Conservation (phyloP, 768 basidiomycete genomes). For the Kwoniella heveanensis region DNA sequence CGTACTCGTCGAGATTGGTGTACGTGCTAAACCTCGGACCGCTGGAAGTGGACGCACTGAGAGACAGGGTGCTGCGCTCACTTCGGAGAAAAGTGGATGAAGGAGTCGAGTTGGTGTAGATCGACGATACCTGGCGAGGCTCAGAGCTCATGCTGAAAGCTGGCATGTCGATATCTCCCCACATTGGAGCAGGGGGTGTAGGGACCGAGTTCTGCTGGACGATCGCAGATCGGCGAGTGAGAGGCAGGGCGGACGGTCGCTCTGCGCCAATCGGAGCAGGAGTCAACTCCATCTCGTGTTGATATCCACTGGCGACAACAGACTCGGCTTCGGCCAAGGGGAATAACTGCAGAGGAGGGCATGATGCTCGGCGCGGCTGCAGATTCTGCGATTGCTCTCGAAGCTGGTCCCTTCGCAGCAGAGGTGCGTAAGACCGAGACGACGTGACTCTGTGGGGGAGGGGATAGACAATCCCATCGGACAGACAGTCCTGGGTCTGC, state of each 20-base stretch:
- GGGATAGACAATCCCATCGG: background rate
- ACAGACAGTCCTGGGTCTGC: background rate
- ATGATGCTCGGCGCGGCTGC: constrained; percentile 5
- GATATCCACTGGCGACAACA: background rate
- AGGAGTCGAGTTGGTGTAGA: constrained; percentile 2
- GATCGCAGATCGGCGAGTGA: background rate
- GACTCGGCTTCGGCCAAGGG: background rate
- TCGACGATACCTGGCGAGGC: background rate
- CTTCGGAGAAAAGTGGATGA: constrained; percentile 2
- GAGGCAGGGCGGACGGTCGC: background rate
- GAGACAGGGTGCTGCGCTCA: constrained; percentile 5
- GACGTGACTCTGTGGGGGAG: background rate
- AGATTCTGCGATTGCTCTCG: background rate
- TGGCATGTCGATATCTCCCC: constrained; percentile 12
- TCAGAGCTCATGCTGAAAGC: constrained; percentile 2
- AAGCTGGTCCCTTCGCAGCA: background rate
- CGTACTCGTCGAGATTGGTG: constrained; percentile 1
- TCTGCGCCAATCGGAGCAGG: constrained; percentile 16
- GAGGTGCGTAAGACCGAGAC: background rate
- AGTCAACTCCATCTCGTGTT: background rate
- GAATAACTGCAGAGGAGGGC: constrained; percentile 9
- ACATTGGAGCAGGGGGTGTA: background rate
- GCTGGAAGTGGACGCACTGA: constrained; percentile 12
- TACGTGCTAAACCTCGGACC: constrained; percentile 9
- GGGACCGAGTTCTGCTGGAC: background rate